Evolutionary conservation across 176 grass and related monocot genomes (phyloP), one percentile per base, ranked within the genome.

Genomic region (Oryza glumipatula): DNA sequence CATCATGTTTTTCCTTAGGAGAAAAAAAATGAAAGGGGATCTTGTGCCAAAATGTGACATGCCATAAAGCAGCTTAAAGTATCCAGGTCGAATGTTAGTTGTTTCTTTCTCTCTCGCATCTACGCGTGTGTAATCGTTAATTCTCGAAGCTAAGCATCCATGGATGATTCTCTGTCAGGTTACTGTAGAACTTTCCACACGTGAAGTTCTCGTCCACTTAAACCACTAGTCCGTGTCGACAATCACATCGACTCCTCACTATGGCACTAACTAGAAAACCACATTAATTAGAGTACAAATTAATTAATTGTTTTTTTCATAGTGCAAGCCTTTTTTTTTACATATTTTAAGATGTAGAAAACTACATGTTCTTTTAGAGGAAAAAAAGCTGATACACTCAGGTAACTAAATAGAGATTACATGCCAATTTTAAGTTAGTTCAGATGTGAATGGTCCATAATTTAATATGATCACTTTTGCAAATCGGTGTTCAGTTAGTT

Each of bases 131-230:
- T 19, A 56, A 0, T 16, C 51, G 51, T 19, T 56, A 56, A 56
- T 71, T 85, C 39, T 65, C 5, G 68, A 86, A 73, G 26, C 21
- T 44, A 63, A 38, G 38, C 7, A 32, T 26, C 22, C 8, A 17
- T 2, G 30, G 64, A 38, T 38, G 4, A 38, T 38, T 8, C n/a
- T 82, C 22, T 72, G 3, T 19, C 52, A 33, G 9, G 60, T 71
- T 16, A 78, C 76, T 24, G 22, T 24, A 38, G 9, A 16, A 63
- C 28, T 69, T 69, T 82, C 3, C 47, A 69, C 48, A 48, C 73
- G 78, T 87, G 48, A 87, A 24, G n/a, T 61, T 69, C n/a, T 76
- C 22, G 3, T 8, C 81, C 64, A 22, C 71, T 19, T 69, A 30
- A 75, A 45, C 72, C 21, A 2, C 49, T 12, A 6, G 45, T 74